Base-by-base conservation (phyloP, 2,329 filamentous ascomycete genomes). In the Colletotrichum viniferum region DNA sequence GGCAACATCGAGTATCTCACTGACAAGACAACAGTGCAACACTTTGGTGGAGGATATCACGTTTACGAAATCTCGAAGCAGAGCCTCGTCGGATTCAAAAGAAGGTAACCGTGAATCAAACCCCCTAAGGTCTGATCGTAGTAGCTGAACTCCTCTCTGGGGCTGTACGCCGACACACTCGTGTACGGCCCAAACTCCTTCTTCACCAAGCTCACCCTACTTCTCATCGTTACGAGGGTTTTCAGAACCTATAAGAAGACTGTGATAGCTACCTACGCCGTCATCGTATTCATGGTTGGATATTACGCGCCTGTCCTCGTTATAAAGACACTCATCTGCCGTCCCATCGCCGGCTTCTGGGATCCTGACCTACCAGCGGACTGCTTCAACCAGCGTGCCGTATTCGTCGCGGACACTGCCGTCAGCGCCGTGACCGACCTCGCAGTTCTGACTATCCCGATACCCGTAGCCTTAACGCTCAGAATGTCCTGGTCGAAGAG, bases 171-270 rank as follows among this genome's bases (percentile, higher is more conserved):
- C 12, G 85, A 84, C 7, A 86, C 85, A 24, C 82, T 88, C 69
- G 83, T 87, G 77, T 88, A 88, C 77, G 84, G 85, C 1, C 86
- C 86, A 18, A 87, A 86, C 78, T 84, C 86, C 16, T 81, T 84
- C 60, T 79, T 83, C 10, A 85, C 85, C n/a, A 73, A 84, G 52
- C 83, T 86, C n/a, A 79, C 82, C 21, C 82, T 88, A 4, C 82
- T 88, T 4, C 81, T 85, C 76, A 86, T 88, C 69, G 85, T 87
- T 72, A 82, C 82, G 8, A 81, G 86, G 18, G 85, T 88, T 9
- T 88, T 88, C 77, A 83, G 82, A 14, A 80, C 84, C 4, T 84
- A 86, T 74, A 83, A 80, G 48, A 86, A 86, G 77, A 82, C 82
- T 6, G 79, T 84, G 7, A 79, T 83, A 8, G 83, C 84, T 32